phyloP scores from a whole-genome alignment of 192 early-diverging fungal species.

The Entomortierella lignicola region DNA sequence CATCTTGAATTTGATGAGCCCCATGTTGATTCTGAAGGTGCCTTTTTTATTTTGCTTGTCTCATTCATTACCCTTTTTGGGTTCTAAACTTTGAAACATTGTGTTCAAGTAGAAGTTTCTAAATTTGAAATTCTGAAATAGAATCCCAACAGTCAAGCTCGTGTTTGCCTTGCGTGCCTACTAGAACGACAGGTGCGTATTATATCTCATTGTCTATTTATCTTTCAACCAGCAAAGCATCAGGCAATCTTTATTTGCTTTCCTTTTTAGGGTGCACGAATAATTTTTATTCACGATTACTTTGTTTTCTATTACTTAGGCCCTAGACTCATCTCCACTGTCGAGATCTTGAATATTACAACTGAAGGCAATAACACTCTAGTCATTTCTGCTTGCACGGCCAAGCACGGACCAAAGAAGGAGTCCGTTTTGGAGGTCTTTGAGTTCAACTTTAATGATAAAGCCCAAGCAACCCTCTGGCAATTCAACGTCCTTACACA shows the following conservation, averaged over 20 bases:
- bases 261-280: no score
- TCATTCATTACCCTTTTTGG: background rate
- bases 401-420: slow-evolving; percentile 27
- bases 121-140: slow-evolving; percentile 3
- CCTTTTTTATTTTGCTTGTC: background rate
- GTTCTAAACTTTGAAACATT: background rate
- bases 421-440: slow-evolving; percentile 31
- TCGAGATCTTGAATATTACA: slow-evolving; percentile 41
- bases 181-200: slow-evolving; percentile 14
- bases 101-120: no score
- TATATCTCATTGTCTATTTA: no score
- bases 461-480: slow-evolving; percentile 26
- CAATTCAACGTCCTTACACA: slow-evolving; percentile 38
- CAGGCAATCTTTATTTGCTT: no score
- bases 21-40: slow-evolving; percentile 31
- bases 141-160: slow-evolving; percentile 21
- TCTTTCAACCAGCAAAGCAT: no score
- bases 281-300: no score
- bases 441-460: slow-evolving; percentile 35
- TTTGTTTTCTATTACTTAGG: background rate
- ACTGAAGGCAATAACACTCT: slow-evolving; percentile 13
- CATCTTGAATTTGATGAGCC: slow-evolving; percentile 37
- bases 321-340: slow-evolving; percentile 12
- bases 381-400: slow-evolving; percentile 14
- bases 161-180: slow-evolving; percentile 39